Base-by-base conservation (phyloP, 163 green algal species). In the Volvox carteri region DNA sequence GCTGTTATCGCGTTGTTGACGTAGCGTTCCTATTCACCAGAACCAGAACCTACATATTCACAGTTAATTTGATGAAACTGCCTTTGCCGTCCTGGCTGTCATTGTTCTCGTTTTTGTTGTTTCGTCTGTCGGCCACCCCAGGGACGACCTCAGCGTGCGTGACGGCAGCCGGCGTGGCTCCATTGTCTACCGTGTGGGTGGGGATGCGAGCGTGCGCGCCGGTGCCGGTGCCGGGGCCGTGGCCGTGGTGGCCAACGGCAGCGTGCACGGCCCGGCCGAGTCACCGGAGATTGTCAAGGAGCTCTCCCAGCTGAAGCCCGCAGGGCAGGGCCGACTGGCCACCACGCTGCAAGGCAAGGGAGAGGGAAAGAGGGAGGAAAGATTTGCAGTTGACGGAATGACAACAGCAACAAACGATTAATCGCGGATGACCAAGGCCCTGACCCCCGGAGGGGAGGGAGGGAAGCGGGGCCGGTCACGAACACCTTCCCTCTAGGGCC, bases 151-250 rank as follows among this genome's bases (percentile, higher is more conserved):
- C 33, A 85, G 78, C 46, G 44, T 81, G 28, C 42, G 42, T 5
- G 79, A 86, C 42, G 79, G 79, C 60, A 78, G 60, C 3, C 79
- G 72, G 19, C 52, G 58, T 41, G 33, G 23, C 35, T 54, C 50
- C n/a, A n/a, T 48, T 18, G 11, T 68, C 1, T 42, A 16, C 37
- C 70, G 70, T 7, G n/a, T 74, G 28, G 52, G 39, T 4, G 23
- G 5, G 21, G 79, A 78, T 42, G 62, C 4, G 60, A 86, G 78
- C 58, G 58, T 86, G 19, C 41, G 58, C 2, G 79, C 42, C 19
- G 79, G 79, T 41, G 58, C 9, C 41, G n/a, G 54, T 25, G 19
- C 28, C 39, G 52, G 8, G 7, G 23, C 19, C 42, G 28, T 1
- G 7, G 54, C 50, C 0, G 37, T 23, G 39, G 70, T 21, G 3